phyloP scores from a whole-genome alignment of 1,284 basidiomycete species.

The Trichosporon faecale region DNA sequence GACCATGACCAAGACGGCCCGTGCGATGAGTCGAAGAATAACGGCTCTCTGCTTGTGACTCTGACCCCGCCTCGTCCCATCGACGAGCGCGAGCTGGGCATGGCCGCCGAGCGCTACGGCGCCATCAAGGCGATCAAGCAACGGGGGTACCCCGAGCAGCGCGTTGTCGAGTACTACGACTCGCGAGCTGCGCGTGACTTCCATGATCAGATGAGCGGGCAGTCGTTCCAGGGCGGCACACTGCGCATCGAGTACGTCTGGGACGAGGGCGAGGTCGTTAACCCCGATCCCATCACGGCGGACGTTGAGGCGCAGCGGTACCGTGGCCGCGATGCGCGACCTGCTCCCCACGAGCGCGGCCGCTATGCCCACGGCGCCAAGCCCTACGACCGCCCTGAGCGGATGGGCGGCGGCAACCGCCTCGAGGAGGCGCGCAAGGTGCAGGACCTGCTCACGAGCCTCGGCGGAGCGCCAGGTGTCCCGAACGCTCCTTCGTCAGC shows the following conservation, averaged over 20 bases:
- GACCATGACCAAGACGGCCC: conserved; percentile 70
- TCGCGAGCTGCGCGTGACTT: conserved; percentile 76
- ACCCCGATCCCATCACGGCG: conserved; percentile 27
- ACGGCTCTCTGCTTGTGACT: conserved; percentile 79
- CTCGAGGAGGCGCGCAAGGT: conserved; percentile 43
- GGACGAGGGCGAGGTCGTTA: conserved; percentile 60
- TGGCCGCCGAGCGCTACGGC: conserved; percentile 80
- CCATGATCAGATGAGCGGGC: conserved; percentile 71
- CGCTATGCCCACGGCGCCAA: neutral
- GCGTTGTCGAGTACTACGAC: conserved; percentile 85
- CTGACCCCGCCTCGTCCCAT: conserved; percentile 65
- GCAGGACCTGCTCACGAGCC: conserved; percentile 35
- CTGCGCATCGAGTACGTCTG: conserved; percentile 87
- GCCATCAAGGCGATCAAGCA: conserved; percentile 77
- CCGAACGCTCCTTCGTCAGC: conserved; percentile 1
- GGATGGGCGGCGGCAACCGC: conserved; percentile 15
- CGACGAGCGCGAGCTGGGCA: conserved; percentile 75
- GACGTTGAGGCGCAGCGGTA: conserved; percentile 16
- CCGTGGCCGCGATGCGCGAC: neutral
- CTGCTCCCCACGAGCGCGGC: neutral
- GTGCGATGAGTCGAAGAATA: conserved; percentile 79
- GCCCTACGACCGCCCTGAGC: conserved; percentile 18
- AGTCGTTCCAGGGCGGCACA: conserved; percentile 75
- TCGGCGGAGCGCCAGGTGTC: conserved; percentile 22
- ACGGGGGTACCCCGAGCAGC: conserved; percentile 69